These are phyloP conservation scores for Leccinum pallidistipes DNA, from an alignment of 1,284 basidiomycete genomes.

Conservation along the genomic window DNA sequence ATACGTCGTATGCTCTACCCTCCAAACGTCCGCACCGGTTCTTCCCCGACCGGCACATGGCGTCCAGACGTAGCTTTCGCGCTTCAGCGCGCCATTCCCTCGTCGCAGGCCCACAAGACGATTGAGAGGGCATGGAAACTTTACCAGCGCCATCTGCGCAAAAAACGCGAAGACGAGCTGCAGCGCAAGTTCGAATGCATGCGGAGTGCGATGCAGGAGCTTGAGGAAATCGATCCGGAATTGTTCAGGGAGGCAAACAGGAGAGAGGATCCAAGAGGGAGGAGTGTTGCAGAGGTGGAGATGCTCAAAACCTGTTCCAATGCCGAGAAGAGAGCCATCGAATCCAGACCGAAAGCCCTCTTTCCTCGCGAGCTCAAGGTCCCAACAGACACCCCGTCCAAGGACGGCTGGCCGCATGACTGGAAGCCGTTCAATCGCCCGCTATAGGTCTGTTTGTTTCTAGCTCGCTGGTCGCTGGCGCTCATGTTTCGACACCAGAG, in stretches of 20 bases:
- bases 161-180: slow-evolving; percentile 65
- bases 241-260: slow-evolving; percentile 77
- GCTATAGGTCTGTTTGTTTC: slow-evolving; percentile 29
- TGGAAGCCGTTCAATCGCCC: slow-evolving; percentile 65
- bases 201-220: slow-evolving; percentile 77
- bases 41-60: slow-evolving; percentile 81
- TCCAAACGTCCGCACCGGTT: slow-evolving; percentile 61
- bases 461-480: background rate
- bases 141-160: slow-evolving; percentile 73
- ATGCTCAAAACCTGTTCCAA: slow-evolving; percentile 62
- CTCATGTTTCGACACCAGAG: background rate
- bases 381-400: slow-evolving; percentile 77
- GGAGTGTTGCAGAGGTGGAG: slow-evolving; percentile 57
- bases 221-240: slow-evolving; percentile 64
- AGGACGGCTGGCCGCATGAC: slow-evolving; percentile 77
- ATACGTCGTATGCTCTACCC: slow-evolving; percentile 83
- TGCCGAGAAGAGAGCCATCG: slow-evolving; percentile 68
- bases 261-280: slow-evolving; percentile 69
- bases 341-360: slow-evolving; percentile 77
- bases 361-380: slow-evolving; percentile 81
- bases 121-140: slow-evolving; percentile 92
- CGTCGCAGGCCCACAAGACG: slow-evolving; percentile 88
- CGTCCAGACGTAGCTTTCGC: slow-evolving; percentile 71
- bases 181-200: slow-evolving; percentile 75
- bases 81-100: slow-evolving; percentile 75